These are phyloP conservation scores for Tetrapisispora taiwanensis DNA, from an alignment of 805 yeast species.

Conservation along the genomic window DNA sequence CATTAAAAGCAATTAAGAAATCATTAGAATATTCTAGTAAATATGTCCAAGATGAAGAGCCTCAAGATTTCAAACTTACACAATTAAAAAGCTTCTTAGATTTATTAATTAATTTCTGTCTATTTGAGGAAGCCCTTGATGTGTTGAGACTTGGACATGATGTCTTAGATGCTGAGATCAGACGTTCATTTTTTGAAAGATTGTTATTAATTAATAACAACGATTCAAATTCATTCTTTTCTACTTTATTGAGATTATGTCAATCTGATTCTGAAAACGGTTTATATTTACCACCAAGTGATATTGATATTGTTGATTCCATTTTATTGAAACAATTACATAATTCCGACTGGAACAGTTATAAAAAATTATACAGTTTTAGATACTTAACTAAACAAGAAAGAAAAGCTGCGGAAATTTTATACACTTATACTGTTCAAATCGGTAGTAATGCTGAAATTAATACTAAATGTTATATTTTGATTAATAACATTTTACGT, in stretches of 20 bases:
- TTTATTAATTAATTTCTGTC: constrained; percentile 17
- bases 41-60: constrained; percentile 10
- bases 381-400: constrained; percentile 21
- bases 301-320: constrained; percentile 20
- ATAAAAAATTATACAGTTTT: constrained; percentile 21
- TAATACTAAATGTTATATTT: constrained; percentile 15
- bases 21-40: constrained; percentile 19
- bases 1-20: constrained; percentile 20
- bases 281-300: constrained; percentile 15
- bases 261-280: constrained; percentile 2
- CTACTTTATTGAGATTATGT: constrained; percentile 17
- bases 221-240: constrained; percentile 13
- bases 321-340: constrained; percentile 12
- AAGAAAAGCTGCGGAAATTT: constrained; percentile 24
- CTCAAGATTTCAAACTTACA: constrained; percentile 11
- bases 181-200: constrained; percentile 14
- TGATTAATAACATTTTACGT: constrained; percentile 21
- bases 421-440: constrained; percentile 15
- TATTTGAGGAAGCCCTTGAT: constrained; percentile 24
- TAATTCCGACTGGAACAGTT: constrained; percentile 15
- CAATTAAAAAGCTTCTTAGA: constrained; percentile 24
- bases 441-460: constrained; percentile 6
- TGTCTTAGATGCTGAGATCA: constrained; percentile 13
- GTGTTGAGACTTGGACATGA: constrained; percentile 23
- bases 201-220: constrained; percentile 11